Base-by-base conservation (phyloP, 164 flowering plant species). In the Aristolochia fimbriata region DNA sequence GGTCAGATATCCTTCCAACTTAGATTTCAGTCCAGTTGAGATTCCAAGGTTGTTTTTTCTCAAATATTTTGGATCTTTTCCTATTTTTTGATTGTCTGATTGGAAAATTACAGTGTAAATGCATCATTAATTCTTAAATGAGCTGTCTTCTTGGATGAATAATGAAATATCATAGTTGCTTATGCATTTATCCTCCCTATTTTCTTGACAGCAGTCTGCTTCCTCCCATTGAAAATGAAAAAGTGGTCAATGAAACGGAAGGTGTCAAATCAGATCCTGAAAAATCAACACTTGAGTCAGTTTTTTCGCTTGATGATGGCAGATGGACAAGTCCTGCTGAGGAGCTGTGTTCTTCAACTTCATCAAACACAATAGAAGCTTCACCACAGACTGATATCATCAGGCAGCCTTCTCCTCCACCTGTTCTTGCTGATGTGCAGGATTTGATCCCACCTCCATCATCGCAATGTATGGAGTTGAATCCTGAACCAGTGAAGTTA, bases 341-440 rank as follows among this genome's bases (percentile, higher is more conserved):
- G 57, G 94, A 85, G 65, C 74, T 74, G 62, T 62, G 57, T 69
- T 67, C 86, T 24, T 65, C 83, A 74, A 78, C 83, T 64, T 80
- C 90, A 19, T 83, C 87, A 60, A 91, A 88, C 56, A 37, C 74
- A 58, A 46, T 68, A 59, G 87, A 84, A 66, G 67, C 61, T 48
- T 71, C 78, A 62, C 58, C 60, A 53, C 73, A 62, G 51, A 58
- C 65, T 6, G 75, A 80, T 51, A 68, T 90, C 63, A 66, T 80
- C 43, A 82, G 86, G 72, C 95, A 93, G 63, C 99, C 96, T 70
- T 82, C 88, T 70, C 95, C 97, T 67, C 97, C 97, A 17, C 85
- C 99, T 74, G 84, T 90, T 55, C 92, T 90, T 59, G 92, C 96
- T 25, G 87, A 86, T 62, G 94, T 93, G 43, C 86, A 83, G 69